Base-by-base conservation (phyloP, 2,329 filamentous ascomycete genomes). In the Aschersonia sp. region DNA sequence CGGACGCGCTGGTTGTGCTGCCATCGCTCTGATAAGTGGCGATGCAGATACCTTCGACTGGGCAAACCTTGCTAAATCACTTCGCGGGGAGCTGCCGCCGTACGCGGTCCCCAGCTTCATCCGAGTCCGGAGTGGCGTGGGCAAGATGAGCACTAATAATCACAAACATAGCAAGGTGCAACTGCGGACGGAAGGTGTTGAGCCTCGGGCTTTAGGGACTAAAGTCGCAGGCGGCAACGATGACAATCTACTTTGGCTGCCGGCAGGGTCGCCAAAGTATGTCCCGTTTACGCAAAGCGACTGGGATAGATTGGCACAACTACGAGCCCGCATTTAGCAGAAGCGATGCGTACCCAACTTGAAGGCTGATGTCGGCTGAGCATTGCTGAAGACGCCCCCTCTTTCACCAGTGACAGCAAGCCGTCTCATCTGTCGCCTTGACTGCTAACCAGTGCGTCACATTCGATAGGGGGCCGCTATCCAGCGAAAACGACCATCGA, bases 61-160 rank as follows among this genome's bases (percentile, higher is more conserved):
- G 58, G 63, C 68, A 7, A 77, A 32, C 31, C 35, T 50, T 10
- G 45, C 70, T 68, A 51, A 74, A 82, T 56, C 70, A 73, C 2
- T 72, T 75, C 5, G 68, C 70, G 10, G 70, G 9, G 52, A 77
- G 46, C 66, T 89, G 29, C 85, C 85, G 0, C 74, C 73, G 52
- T 89, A 89, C 56, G 85, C 85, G 0, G 82, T 89, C 1, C 85
- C 85, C 0, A 64, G 88, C 2, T 89, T 50, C 32, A 42, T 50
- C 5, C 41, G 49, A 6, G 49, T 50, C 4, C 44, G 49, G 10
- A 31, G 38, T n/a, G 49, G 44, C 3, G 44, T 48, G 4, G 49
- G 49, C 12, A 31, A 44, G 40, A 50, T 50, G 49, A 48, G 46
- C 44, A 50, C 49, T 9, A 46, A 32, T 9, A 50, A 50, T 20